Base-by-base conservation (phyloP, 1,284 basidiomycete species). In the Marasmius tenuissimus region DNA sequence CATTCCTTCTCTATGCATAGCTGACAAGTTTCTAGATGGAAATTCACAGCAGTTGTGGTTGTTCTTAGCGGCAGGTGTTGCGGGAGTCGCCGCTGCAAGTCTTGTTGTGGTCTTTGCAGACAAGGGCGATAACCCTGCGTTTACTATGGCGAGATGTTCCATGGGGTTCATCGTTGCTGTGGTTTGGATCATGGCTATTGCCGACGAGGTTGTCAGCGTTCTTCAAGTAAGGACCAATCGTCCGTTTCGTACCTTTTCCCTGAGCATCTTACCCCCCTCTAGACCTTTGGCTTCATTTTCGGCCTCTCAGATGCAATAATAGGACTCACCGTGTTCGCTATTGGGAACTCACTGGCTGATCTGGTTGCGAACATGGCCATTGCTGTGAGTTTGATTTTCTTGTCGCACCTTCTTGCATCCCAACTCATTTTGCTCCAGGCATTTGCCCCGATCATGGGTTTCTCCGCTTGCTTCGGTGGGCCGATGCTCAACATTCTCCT, bases 401-500 rank as follows among this genome's bases (percentile, higher is more conserved):
- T 42, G 59, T 4, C 14, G 27, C 45, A 14, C 45, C 9, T 47
- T 57, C 22, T 45, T 53, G 1, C 22, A 14, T 47, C 18, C 67
- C 54, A 38, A 18, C 18, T 61, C 4, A 33, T 39, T 38, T 34
- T 48, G 14, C 48, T 56, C 3, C 47, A 89, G 87, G 88, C 88
- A 35, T 92, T 92, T 69, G 90, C 91, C 11, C 91, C 91, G 33
- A 87, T 92, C 69, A 95, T 95, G 93, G 94, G 89, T 20, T 94
- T 97, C 75, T 93, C 93, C 7, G 95, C 93, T 0, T 98, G 96
- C 74, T 96, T 96, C 69, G 94, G 94, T 56, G 92, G 94, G 1
- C 95, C 95, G 0, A 96, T 99, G 94, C 88, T 98, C 68, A 99
- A 98, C 77, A 93, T 99, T 67, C 86, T 98, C 4, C 87, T 99